Evolutionary conservation across 1,284 basidiomycete genomes (phyloP).

Genomic region (Coniferiporia weirii): DNA sequence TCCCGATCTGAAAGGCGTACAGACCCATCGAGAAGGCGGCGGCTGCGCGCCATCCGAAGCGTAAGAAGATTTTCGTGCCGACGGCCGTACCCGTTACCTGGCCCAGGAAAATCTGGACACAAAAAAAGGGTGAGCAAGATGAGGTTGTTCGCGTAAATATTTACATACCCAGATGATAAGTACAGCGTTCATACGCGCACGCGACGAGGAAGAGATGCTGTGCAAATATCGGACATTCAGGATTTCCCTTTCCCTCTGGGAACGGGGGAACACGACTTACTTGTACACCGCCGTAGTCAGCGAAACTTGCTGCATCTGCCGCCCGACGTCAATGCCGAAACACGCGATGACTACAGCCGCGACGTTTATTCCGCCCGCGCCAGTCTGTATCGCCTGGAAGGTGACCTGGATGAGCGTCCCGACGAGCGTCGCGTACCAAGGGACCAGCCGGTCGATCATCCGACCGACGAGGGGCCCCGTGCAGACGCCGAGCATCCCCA

Average conservation of each 20-base stretch:
- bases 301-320: constrained; percentile 40
- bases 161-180: constrained; percentile 38
- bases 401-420: constrained; percentile 37
- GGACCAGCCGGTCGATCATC: constrained; percentile 55
- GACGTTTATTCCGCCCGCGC: constrained; percentile 53
- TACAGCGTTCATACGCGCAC: constrained; percentile 48
- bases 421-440: constrained; percentile 60
- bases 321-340: constrained; percentile 40
- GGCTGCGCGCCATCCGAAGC: constrained; percentile 46
- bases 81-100: constrained; percentile 50
- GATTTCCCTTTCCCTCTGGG: background rate
- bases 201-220: constrained; percentile 34
- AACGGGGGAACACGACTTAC: constrained; percentile 21
- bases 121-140: background rate
- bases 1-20: constrained; percentile 34
- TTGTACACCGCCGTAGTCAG: constrained; percentile 34
- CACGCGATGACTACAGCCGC: constrained; percentile 48
- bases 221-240: constrained; percentile 7
- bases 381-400: constrained; percentile 50
- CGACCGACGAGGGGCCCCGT: constrained; percentile 57
- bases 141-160: constrained; percentile 12
- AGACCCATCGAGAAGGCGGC: constrained; percentile 45
- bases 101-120: constrained; percentile 35
- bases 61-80: constrained; percentile 45
- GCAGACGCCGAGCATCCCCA: constrained; percentile 65